Evolutionary conservation across 2,329 filamentous ascomycete genomes (phyloP).

Genomic region (Fusarium illudens): DNA sequence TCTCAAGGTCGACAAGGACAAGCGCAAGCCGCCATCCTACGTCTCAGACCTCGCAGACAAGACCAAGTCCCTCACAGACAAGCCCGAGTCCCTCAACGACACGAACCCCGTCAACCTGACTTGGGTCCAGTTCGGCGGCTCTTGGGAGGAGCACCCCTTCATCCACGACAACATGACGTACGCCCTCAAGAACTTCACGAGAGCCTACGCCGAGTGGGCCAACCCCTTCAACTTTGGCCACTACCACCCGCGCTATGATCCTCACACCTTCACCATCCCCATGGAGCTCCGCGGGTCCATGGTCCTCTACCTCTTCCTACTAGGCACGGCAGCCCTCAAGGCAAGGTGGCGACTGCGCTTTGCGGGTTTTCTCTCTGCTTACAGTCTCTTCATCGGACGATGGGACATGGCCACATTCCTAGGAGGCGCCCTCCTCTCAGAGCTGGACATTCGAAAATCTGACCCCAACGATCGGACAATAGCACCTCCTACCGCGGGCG

Average conservation of each 20-base stretch:
- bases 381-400: conserved; percentile 47
- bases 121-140: conserved; percentile 51
- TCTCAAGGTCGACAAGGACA: neutral
- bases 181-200: conserved; percentile 50
- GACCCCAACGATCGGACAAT: conserved; percentile 23
- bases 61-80: conserved; percentile 32
- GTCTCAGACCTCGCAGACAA: neutral
- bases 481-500: conserved; percentile 22
- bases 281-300: conserved; percentile 54
- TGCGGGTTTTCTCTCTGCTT: conserved; percentile 44
- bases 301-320: conserved; percentile 51
- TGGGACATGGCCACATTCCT: conserved; percentile 54
- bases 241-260: conserved; percentile 52
- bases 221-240: conserved; percentile 53
- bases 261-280: conserved; percentile 53
- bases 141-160: conserved; percentile 53
- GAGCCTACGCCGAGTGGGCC: conserved; percentile 51
- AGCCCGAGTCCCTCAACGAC: conserved; percentile 29
- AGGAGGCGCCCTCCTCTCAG: conserved; percentile 49
- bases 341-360: conserved; percentile 46
- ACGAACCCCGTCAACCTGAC: conserved; percentile 46
- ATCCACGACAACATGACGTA: conserved; percentile 51
- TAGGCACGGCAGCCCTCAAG: conserved; percentile 50
- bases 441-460: conserved; percentile 46
- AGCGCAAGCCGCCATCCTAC: neutral